Evolutionary conservation across 345 rosid species (phyloP).

Genomic region (Laguncularia racemosa): DNA sequence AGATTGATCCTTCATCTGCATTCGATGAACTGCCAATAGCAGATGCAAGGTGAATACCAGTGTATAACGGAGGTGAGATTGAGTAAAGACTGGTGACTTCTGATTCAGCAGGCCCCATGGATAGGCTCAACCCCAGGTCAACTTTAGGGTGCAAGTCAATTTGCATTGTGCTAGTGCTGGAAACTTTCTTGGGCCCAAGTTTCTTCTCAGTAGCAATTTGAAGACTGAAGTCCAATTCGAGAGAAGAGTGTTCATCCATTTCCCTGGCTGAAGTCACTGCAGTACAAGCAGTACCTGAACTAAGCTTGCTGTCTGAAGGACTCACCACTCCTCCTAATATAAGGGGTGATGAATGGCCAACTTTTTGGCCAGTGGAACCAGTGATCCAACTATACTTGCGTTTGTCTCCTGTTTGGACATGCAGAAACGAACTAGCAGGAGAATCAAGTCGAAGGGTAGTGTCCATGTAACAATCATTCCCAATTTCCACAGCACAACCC

Average conservation of each 20-base stretch:
- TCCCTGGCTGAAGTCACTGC: constrained; percentile 78
- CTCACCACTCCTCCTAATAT: constrained; percentile 65
- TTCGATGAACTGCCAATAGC: constrained; percentile 17
- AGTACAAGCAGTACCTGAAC: constrained; percentile 71
- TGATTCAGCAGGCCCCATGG: constrained; percentile 59
- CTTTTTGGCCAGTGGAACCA: constrained; percentile 32
- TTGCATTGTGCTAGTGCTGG: constrained; percentile 24
- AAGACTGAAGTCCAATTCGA: constrained; percentile 72
- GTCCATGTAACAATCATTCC: constrained; percentile 33
- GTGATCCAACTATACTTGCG: constrained; percentile 63
- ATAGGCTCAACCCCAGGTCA: constrained; percentile 77
- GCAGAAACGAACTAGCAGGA: constrained; percentile 15
- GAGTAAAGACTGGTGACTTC: constrained; percentile 50
- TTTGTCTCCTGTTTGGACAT: constrained; percentile 43
- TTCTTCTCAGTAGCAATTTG: constrained; percentile 69
- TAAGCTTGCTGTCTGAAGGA: constrained; percentile 90
- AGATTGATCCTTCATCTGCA: constrained; percentile 45
- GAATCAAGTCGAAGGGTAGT: constrained; percentile 73
- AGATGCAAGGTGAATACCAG: constrained; percentile 34
- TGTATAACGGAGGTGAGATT: constrained; percentile 23
- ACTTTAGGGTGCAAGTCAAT: constrained; percentile 35
- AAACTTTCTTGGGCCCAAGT: constrained; percentile 29
- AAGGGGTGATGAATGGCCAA: constrained; percentile 62
- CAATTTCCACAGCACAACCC: constrained; percentile 31
- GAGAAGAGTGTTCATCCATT: constrained; percentile 80